Base-by-base conservation (phyloP, 2,329 filamentous ascomycete species). In the Fusarium nodosum region DNA sequence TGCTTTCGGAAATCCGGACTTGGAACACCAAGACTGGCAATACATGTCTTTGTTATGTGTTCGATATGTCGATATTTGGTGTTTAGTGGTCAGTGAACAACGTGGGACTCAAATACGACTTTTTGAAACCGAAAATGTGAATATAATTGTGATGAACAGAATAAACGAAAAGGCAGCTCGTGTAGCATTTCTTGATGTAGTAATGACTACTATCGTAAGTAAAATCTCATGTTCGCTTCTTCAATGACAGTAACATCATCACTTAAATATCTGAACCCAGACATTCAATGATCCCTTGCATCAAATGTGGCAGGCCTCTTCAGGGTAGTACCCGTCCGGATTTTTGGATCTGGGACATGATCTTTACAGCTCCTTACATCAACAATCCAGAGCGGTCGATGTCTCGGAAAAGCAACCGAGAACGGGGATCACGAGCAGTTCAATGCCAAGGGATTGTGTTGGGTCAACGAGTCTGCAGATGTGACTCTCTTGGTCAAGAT, bases 401-500 rank as follows among this genome's bases (percentile, higher is more conserved):
- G 56, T 63, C 66, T 69, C 66, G 56, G 66, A 52, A 62, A 24
- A 61, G 30, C 41, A 69, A 48, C 48, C 48, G 66, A 69, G 24
- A 33, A 60, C 24, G 28, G 44, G 36, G 47, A 44, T 30, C 30
- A 50, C 15, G 28, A n/a, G n/a, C 22, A n/a, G 24, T 41, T 51
- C 26, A 46, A 44, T 41, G 22, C 20, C 46, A 28, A 38, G 28
- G 13, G 16, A 36, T 18, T 41, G 42, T 39, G 39, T 42, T 28
- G 56, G 24, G 39, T n/a, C 31, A 39, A 50, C 24, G 22, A 44
- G 33, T 47, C 47, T 52, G 55, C 26, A 12, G 24, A 45, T 31
- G 20, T 59, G 24, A 56, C 18, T 39, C 12, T 38, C 36, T 50
- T 38, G 26, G 11, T 26, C 6, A 18, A 24, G 3, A 39, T 36